Conservation (phyloP, 2,329 filamentous ascomycete species). For the Arthrobotrys iridis region DNA sequence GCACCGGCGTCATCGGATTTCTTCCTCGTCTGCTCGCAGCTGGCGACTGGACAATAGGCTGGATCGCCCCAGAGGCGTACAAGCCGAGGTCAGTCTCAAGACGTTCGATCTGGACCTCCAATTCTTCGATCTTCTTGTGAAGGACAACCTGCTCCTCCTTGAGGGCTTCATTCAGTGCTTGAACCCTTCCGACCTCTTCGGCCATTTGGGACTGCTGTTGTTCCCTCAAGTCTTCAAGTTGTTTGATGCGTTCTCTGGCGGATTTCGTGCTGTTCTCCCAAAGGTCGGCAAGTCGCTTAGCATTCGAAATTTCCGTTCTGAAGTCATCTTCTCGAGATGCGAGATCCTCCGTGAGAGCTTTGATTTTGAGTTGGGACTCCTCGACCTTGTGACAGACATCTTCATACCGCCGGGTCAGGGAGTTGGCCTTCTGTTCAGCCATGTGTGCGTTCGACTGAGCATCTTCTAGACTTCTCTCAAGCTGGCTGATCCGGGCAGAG, state of each 20-base stretch:
- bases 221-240: constrained; percentile 61
- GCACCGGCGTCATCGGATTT: constrained; percentile 66
- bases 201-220: constrained; percentile 69
- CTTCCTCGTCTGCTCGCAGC: constrained; percentile 65
- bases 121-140: constrained; percentile 71
- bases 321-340: constrained; percentile 86
- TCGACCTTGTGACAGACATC: constrained; percentile 88
- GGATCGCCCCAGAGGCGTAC: constrained; percentile 59
- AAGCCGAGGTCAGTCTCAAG: constrained; percentile 68
- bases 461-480: constrained; percentile 90
- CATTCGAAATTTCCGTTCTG: constrained; percentile 83
- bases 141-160: constrained; percentile 71
- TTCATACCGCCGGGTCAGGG: constrained; percentile 80
- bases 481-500: constrained; percentile 83
- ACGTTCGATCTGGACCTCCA: constrained; percentile 72
- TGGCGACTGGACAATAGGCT: constrained; percentile 66
- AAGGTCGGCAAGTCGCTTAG: constrained; percentile 81
- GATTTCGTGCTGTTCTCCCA: constrained; percentile 78
- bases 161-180: constrained; percentile 68
- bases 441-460: constrained; percentile 74
- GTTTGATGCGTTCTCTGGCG: constrained; percentile 71
- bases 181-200: constrained; percentile 67
- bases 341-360: constrained; percentile 84
- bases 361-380: constrained; percentile 80
- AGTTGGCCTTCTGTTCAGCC: constrained; percentile 63